phyloP scores from a whole-genome alignment of 345 rosid genomes.

The Rhodamnia argentea region DNA sequence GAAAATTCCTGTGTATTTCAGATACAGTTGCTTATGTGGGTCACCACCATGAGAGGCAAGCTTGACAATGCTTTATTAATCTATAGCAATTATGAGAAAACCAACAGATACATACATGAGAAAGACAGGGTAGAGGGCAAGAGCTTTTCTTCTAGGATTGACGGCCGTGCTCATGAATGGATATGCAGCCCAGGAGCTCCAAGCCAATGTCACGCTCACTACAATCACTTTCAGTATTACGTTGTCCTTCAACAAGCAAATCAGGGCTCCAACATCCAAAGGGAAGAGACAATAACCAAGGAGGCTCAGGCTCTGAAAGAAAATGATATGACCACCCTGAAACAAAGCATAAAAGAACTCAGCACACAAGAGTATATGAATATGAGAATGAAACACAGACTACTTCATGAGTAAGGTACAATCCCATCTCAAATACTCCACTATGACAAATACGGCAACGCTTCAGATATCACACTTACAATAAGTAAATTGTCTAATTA shows the following conservation, averaged over 20 bases:
- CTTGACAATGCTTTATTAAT: conserved; percentile 13
- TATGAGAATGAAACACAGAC: background rate
- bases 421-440: background rate
- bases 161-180: conserved; percentile 95
- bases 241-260: conserved; percentile 74
- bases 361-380: background rate
- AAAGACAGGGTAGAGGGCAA: conserved; percentile 84
- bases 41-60: background rate
- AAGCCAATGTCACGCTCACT: conserved; percentile 63
- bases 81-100: conserved; percentile 86
- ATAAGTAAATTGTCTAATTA: background rate
- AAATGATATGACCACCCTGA: conserved; percentile 88
- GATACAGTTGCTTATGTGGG: background rate
- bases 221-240: conserved; percentile 60
- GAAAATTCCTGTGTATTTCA: background rate
- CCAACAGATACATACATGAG: conserved; percentile 97
- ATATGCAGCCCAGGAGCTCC: conserved; percentile 97
- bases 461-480: background rate
- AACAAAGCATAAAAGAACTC: background rate
- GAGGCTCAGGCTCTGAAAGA: conserved; percentile 83
- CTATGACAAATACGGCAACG: background rate
- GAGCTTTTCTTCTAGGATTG: conserved; percentile 79
- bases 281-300: conserved; percentile 85
- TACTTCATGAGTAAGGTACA: background rate
- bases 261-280: conserved; percentile 68